Evolutionary conservation across 352 stramenopile genomes (phyloP).

Genomic region (Pythium sp.): DNA sequence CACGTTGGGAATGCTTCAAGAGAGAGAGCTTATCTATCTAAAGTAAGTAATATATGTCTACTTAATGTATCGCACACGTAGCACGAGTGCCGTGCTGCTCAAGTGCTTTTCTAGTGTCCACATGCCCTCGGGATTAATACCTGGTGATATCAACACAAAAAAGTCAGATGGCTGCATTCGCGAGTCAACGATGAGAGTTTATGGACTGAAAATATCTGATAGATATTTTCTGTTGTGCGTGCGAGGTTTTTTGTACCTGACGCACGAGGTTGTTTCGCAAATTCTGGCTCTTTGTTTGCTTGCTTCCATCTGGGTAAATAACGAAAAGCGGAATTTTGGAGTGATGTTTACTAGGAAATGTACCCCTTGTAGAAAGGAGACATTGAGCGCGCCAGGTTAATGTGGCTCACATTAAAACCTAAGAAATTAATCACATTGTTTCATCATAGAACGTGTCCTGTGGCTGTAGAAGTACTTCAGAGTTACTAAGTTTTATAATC

Average conservation of each 20-base stretch:
- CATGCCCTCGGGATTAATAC: background rate
- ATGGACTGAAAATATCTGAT: background rate
- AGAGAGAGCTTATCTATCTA: background rate
- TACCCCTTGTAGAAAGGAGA: no score
- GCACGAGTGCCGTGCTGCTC: background rate
- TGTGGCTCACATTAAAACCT: no score
- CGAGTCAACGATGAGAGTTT: background rate
- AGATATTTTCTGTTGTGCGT: background rate
- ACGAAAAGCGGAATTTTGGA: no score
- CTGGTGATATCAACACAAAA: background rate
- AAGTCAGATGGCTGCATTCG: background rate
- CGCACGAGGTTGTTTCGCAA: background rate
- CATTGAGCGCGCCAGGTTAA: no score
- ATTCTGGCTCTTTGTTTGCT: background rate
- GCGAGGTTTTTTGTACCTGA: background rate
- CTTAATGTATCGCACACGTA: background rate
- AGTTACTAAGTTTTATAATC: no score
- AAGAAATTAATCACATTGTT: no score
- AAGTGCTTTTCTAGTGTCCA: background rate
- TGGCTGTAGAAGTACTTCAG: no score
- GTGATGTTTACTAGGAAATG: no score
- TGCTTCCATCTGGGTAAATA: background rate
- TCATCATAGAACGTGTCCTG: no score
- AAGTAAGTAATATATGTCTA: background rate
- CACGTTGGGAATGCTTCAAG: conserved; percentile 1